Evolutionary conservation across 257 asterid species (phyloP).

Genomic region (Przewalskia tangutica): DNA sequence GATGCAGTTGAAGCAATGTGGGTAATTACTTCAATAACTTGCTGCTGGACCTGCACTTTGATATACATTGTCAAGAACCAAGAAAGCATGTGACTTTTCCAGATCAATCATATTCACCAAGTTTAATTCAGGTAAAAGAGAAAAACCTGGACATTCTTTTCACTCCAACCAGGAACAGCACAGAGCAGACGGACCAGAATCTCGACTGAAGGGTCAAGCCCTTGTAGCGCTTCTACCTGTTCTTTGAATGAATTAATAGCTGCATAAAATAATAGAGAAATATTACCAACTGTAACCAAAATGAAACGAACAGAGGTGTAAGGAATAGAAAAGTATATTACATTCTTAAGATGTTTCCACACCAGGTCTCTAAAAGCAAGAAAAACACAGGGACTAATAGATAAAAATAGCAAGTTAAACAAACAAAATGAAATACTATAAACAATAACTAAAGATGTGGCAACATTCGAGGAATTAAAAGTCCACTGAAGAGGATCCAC

Average conservation of each 20-base stretch:
- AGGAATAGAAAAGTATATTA: neutral
- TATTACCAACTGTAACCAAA: neutral
- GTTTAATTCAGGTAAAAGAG: conserved; percentile 4
- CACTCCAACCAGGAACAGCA: conserved; percentile 92
- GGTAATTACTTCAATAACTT: conserved; percentile 59
- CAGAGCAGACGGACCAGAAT: conserved; percentile 81
- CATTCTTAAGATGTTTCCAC: neutral
- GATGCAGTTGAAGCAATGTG: conserved; percentile 75
- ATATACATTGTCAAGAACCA: neutral
- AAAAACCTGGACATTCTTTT: conserved; percentile 95
- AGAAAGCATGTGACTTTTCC: neutral
- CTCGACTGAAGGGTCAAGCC: conserved; percentile 66
- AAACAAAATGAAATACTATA: neutral
- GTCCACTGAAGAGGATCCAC: neutral
- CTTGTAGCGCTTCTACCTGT: conserved; percentile 64
- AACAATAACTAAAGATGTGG: neutral
- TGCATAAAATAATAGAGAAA: conserved; percentile 26
- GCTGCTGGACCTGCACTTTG: conserved; percentile 87
- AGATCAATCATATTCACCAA: neutral
- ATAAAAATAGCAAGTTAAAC: neutral
- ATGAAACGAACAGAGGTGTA: neutral
- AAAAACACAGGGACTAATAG: neutral
- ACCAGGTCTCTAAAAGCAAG: neutral
- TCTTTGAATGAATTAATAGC: conserved; percentile 88
- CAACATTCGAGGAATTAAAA: neutral